These are phyloP conservation scores for Nigrospora sphaerica DNA, from an alignment of 2,329 filamentous ascomycete species.

Conservation along the genomic window DNA sequence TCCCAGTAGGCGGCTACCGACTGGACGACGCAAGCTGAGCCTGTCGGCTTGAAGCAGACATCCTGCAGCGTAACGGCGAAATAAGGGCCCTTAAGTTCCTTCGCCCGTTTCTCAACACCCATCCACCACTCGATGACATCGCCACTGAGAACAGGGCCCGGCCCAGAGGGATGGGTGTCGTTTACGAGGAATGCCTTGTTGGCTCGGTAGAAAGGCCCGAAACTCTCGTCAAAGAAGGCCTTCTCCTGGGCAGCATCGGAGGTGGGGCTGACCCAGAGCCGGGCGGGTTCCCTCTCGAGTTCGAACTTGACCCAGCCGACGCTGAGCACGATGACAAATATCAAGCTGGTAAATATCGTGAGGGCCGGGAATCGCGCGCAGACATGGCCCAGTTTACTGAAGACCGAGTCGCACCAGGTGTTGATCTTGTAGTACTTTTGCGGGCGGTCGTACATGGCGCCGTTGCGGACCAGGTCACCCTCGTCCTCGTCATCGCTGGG, in stretches of 20 bases:
- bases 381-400: conserved; percentile 70
- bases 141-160: conserved; percentile 76
- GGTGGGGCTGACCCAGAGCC: conserved; percentile 92
- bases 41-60: conserved; percentile 90
- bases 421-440: conserved; percentile 79
- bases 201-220: conserved; percentile 91
- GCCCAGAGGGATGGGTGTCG: conserved; percentile 57
- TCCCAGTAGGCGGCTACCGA: conserved; percentile 87
- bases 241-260: conserved; percentile 91
- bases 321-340: conserved; percentile 72
- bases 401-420: conserved; percentile 70
- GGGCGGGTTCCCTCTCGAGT: conserved; percentile 85
- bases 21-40: conserved; percentile 84
- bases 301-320: conserved; percentile 83
- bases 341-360: conserved; percentile 70
- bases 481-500: conserved; percentile 93
- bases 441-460: conserved; percentile 71
- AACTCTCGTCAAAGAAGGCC: conserved; percentile 84
- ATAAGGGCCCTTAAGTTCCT: conserved; percentile 61
- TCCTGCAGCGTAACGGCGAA: conserved; percentile 68
- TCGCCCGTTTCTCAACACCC: conserved; percentile 73
- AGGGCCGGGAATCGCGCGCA: conserved; percentile 80
- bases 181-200: conserved; percentile 94
- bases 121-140: conserved; percentile 94
- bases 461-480: conserved; percentile 71